These are phyloP conservation scores for Hanseniaspora mollemarum DNA, from an alignment of 805 yeast species.

Conservation along the genomic window DNA sequence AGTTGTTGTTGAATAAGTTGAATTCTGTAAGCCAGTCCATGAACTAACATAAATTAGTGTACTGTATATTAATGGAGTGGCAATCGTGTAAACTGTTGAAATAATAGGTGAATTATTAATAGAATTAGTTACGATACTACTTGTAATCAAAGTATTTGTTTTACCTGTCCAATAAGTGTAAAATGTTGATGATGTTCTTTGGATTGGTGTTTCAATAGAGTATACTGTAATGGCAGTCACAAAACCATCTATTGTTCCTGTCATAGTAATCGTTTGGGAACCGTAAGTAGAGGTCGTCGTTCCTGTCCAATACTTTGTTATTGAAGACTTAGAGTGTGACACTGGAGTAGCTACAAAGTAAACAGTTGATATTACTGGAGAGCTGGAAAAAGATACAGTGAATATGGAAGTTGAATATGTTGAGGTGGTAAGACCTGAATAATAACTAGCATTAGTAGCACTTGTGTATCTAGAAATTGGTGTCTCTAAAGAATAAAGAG, in stretches of 20 bases:
- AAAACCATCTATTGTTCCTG: constrained; percentile 12
- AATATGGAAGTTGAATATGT: constrained; percentile 1
- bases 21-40: constrained; percentile 17
- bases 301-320: constrained; percentile 16
- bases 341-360: constrained; percentile 20
- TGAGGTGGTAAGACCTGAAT: constrained; percentile 4
- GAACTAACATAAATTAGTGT: constrained; percentile 9
- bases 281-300: constrained; percentile 11
- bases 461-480: constrained; percentile 6
- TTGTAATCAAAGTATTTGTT: not conserved
- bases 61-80: constrained; percentile 12
- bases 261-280: constrained; percentile 3
- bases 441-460: constrained; percentile 3
- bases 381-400: not conserved
- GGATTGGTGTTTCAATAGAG: constrained; percentile 15
- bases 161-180: constrained; percentile 15
- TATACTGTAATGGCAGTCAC: constrained; percentile 13
- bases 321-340: not conserved
- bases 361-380: constrained; percentile 16
- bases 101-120: constrained; percentile 12
- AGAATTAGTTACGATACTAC: not conserved
- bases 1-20: constrained; percentile 16
- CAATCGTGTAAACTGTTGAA: constrained; percentile 12
- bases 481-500: constrained; percentile 15
- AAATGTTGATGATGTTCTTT: constrained; percentile 4